These are phyloP conservation scores for Sporothrix brunneoviolacea DNA, from an alignment of 2,329 filamentous ascomycete species.

Conservation along the genomic window DNA sequence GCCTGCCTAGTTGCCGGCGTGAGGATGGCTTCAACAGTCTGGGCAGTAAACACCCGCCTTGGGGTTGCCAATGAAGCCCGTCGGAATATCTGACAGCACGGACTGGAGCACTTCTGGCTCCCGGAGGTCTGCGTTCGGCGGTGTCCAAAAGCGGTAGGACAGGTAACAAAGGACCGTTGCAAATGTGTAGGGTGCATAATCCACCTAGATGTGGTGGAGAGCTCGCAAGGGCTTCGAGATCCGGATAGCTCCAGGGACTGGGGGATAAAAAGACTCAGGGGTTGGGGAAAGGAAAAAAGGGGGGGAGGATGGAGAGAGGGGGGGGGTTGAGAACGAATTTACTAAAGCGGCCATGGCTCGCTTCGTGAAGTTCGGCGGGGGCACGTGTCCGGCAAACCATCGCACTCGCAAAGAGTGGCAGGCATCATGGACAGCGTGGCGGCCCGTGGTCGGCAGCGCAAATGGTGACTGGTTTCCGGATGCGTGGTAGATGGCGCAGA, in stretches of 20 bases:
- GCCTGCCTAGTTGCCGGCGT: constrained; percentile 41
- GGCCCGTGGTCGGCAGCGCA: constrained; percentile 60
- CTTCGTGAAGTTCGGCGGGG: constrained; percentile 39
- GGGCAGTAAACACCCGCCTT: constrained; percentile 36
- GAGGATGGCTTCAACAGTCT: constrained; percentile 51
- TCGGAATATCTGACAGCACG: constrained; percentile 28
- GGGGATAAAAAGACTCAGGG: background rate
- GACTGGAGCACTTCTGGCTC: constrained; percentile 46
- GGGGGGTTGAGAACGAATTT: background rate
- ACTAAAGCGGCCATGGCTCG: constrained; percentile 37
- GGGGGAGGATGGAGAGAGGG: too few species aligned
- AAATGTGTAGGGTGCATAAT: constrained; percentile 43
- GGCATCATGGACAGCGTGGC: constrained; percentile 42
- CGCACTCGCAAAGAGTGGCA: constrained; percentile 32
- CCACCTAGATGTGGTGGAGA: constrained; percentile 59
- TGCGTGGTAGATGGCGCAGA: constrained; percentile 57
- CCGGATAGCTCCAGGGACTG: too few species aligned
- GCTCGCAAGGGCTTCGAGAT: constrained; percentile 50
- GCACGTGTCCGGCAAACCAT: constrained; percentile 29
- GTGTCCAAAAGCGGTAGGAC: constrained; percentile 57
- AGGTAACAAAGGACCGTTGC: constrained; percentile 48
- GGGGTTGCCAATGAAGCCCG: constrained; percentile 12
- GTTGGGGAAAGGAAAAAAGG: background rate
- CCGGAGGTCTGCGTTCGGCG: constrained; percentile 51
- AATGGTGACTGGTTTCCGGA: constrained; percentile 70